Base-by-base conservation (phyloP, 345 rosid genomes). In the Crucihimalaya himalaica region DNA sequence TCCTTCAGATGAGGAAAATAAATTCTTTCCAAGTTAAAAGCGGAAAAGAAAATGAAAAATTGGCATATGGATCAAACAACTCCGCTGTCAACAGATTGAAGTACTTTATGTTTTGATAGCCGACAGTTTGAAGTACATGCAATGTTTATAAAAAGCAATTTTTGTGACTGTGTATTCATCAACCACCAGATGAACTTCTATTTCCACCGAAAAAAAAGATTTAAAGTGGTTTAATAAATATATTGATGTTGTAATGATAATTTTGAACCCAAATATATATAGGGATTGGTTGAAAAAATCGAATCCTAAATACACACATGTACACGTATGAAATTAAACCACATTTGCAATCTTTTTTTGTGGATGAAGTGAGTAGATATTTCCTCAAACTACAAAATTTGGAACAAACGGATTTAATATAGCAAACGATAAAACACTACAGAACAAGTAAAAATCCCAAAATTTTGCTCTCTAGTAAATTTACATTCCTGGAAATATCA, bases 401-500 rank as follows among this genome's bases (percentile, higher is more conserved):
- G 54, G 54, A 62, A 28, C 9, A 13, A 14, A 35, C 37, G 18
- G 35, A 25, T 73, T 47, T 74, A 14, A 12, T 56, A 73, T 56
- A 57, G 19, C 20, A 40, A 20, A 46, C 39, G 0, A 51, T 53
- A 54, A 28, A 23, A 52, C 31, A 68, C 40, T 16, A 75, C 16
- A 75, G 20, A 60, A 12, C 60, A 51, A 50, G 29, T 61, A 43
- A 62, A 43, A 43, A 35, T 2, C 45, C 40, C 74, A 61, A 76
- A 76, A 75, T 21, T 61, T 53, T 68, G 72, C 19, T 75, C 63
- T 61, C 47, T 82, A 46, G 59, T 78, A 75, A 68, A 78, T 78
- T 81, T 81, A 86, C 88, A 75, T 79, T 84, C 73, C 83, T 62
- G 68, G 60, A 57, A 74, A 56, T 66, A 12, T 35, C 42, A 68